Evolutionary conservation across 2,329 filamentous ascomycete genomes (phyloP).

Genomic region (Alternaria infectoria): DNA sequence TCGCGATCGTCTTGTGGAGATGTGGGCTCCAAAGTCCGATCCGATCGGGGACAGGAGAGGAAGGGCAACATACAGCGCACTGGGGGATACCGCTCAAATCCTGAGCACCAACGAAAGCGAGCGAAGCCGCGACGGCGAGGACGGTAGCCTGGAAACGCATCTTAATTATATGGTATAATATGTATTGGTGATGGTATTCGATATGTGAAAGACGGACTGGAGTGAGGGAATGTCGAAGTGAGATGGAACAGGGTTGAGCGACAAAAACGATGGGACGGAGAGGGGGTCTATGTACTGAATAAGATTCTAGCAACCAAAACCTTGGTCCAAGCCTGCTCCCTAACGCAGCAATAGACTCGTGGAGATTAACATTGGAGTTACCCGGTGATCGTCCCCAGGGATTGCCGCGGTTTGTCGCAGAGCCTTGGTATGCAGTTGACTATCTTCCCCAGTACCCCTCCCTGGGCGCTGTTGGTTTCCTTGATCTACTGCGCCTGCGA

Average conservation of each 20-base stretch:
- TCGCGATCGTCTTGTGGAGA: not conserved
- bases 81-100: conserved; percentile 34
- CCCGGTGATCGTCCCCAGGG: not conserved
- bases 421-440: not conserved
- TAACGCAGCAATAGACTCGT: not conserved
- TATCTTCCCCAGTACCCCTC: not conserved
- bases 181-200: not conserved
- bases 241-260: not conserved
- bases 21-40: not conserved
- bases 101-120: conserved; percentile 38
- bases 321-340: not conserved
- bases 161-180: conserved; percentile 10
- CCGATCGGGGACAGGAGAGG: not conserved
- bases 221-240: not conserved
- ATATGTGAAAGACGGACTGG: not conserved
- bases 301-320: not conserved
- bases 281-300: not conserved
- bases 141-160: conserved; percentile 42
- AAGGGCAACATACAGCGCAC: conserved; percentile 42
- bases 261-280: not conserved
- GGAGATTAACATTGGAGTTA: conserved; percentile 1
- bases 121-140: conserved; percentile 33
- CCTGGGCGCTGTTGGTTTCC: not conserved
- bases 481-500: not conserved
- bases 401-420: not conserved